Percentiles rank a stretch among this genome's conserved stretches.
These are phyloP conservation scores for Kwoniella europaea DNA, from an alignment of 768 basidiomycete species.

Conservation along the genomic window DNA sequence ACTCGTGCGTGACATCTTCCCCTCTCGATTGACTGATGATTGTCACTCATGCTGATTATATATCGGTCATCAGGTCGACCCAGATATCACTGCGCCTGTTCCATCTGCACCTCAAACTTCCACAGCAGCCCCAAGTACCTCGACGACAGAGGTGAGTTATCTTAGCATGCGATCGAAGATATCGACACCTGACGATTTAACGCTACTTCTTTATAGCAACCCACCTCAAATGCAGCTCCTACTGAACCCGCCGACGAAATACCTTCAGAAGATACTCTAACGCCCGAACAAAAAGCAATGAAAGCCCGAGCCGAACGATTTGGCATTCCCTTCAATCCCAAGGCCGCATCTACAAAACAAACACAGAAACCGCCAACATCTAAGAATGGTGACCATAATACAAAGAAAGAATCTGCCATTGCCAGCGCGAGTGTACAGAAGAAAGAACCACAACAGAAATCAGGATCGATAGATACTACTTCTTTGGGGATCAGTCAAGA, in stretches of 20 bases:
- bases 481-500: constrained; percentile 46
- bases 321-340: constrained; percentile 54
- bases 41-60: neutral
- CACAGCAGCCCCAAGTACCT: constrained; percentile 13
- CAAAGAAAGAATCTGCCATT: neutral
- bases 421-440: neutral
- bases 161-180: neutral
- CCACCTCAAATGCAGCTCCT: neutral
- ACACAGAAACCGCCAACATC: constrained; percentile 10
- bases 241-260: neutral
- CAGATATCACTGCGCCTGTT: constrained; percentile 19
- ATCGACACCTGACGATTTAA: neutral
- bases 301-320: constrained; percentile 54
- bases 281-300: constrained; percentile 51
- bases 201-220: neutral
- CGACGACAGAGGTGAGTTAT: constrained; percentile 23
- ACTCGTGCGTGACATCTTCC: constrained; percentile 26
- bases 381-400: neutral
- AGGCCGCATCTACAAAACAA: constrained; percentile 30
- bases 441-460: constrained; percentile 24
- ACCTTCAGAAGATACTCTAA: constrained; percentile 22
- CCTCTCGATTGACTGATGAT: too few relatives aligned
- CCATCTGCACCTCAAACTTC: neutral
- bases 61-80: constrained; percentile 22
- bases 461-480: constrained; percentile 27